Evolutionary conservation across 345 rosid species (phyloP).

Genomic region (Citrus glauca): DNA sequence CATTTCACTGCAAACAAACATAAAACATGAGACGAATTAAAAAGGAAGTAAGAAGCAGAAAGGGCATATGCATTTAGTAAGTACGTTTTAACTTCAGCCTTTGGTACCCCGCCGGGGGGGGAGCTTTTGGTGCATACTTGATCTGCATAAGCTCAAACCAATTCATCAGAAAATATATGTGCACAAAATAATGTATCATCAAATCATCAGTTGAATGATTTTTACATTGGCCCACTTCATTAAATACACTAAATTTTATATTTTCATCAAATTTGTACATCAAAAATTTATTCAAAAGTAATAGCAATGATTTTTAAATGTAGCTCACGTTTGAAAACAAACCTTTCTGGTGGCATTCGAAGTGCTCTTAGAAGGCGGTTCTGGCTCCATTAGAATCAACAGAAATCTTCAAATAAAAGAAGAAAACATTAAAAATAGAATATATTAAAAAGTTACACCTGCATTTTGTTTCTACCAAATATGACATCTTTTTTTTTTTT

Average conservation of each 20-base stretch:
- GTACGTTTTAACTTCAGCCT: conserved; percentile 70
- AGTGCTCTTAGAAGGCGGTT: neutral
- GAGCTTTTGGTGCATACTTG: conserved; percentile 76
- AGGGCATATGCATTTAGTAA: neutral
- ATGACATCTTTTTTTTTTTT: too few species aligned
- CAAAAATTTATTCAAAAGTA: too few species aligned
- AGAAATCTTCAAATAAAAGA: neutral
- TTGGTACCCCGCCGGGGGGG: conserved; percentile 44
- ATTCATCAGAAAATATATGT: conserved; percentile 4
- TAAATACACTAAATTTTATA: too few species aligned
- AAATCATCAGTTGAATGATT: too few species aligned
- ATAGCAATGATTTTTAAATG: neutral
- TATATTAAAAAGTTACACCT: too few species aligned
- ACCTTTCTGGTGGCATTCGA: conserved; percentile 44
- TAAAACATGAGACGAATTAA: neutral
- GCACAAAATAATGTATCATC: too few species aligned
- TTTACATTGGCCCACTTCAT: too few species aligned
- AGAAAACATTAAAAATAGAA: neutral
- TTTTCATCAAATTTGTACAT: too few species aligned
- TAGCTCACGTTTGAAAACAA: neutral
- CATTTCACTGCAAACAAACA: conserved; percentile 50
- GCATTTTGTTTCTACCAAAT: too few species aligned
- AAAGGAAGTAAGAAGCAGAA: conserved; percentile 1
- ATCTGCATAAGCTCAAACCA: conserved; percentile 33
- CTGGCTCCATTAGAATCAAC: conserved; percentile 7